These are phyloP conservation scores for Gilbertella persicaria DNA, from an alignment of 371 early-diverging fungal species.

Conservation along the genomic window DNA sequence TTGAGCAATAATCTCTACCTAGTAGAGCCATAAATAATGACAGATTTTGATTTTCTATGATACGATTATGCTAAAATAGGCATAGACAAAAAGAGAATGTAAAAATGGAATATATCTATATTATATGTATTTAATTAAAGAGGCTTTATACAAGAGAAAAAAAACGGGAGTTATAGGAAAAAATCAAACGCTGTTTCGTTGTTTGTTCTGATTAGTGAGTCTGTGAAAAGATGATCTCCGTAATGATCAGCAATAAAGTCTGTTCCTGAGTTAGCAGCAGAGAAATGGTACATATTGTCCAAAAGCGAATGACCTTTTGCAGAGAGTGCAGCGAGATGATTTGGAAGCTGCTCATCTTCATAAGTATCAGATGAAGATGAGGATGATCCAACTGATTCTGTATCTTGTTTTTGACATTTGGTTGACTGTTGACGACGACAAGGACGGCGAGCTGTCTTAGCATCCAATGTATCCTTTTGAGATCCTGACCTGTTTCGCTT, in stretches of 20 bases:
- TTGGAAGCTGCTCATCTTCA: slow-evolving; percentile 1
- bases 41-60: no score
- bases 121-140: no score
- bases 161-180: not conserved
- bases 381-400: slow-evolving; percentile 4
- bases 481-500: slow-evolving; percentile 28
- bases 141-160: no score
- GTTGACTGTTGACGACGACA: not conserved
- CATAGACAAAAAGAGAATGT: no score
- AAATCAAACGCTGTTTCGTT: not conserved
- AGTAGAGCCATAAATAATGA: no score
- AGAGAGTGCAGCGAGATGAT: no score
- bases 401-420: slow-evolving; percentile 4
- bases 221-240: not conserved
- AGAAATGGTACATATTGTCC: not conserved
- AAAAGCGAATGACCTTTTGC: not conserved
- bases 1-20: no score
- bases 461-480: slow-evolving; percentile 7
- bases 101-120: no score
- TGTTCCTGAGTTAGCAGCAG: not conserved
- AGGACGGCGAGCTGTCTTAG: not conserved
- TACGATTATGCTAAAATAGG: no score
- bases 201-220: not conserved
- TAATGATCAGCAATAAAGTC: not conserved
- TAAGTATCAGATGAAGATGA: slow-evolving; percentile 3